Evolutionary conservation across 2,329 filamentous ascomycete genomes (phyloP).

Genomic region (Aspergillus chevalieri): DNA sequence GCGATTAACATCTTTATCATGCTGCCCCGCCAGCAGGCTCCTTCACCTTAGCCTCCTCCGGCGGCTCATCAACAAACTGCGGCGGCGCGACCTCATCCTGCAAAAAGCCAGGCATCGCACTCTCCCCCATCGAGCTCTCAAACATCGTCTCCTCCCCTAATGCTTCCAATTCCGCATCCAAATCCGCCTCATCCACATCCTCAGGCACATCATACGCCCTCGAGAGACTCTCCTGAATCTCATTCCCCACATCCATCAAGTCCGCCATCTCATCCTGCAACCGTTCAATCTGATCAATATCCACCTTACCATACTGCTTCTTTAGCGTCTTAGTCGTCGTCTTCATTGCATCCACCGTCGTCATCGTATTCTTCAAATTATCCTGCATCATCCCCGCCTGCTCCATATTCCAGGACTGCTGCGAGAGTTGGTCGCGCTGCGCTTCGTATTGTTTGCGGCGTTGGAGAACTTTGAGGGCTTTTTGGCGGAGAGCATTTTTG

Average conservation of each 20-base stretch:
- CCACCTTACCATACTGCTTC: slow-evolving; percentile 93
- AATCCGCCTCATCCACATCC: slow-evolving; percentile 91
- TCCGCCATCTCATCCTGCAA: slow-evolving; percentile 99
- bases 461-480: slow-evolving; percentile 89
- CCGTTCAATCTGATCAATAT: slow-evolving; percentile 94
- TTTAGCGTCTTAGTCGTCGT: slow-evolving; percentile 87
- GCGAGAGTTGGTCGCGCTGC: slow-evolving; percentile 87
- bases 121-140: slow-evolving; percentile 59
- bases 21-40: slow-evolving; percentile 57
- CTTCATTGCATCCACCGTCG: slow-evolving; percentile 95
- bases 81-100: slow-evolving; percentile 76
- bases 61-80: slow-evolving; percentile 89
- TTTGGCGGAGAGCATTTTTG: slow-evolving; percentile 86
- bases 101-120: slow-evolving; percentile 73
- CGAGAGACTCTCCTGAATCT: slow-evolving; percentile 92
- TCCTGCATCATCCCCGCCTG: slow-evolving; percentile 98
- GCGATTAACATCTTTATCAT: slow-evolving; percentile 7
- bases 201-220: slow-evolving; percentile 92
- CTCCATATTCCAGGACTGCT: slow-evolving; percentile 98
- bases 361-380: slow-evolving; percentile 97
- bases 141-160: slow-evolving; percentile 90
- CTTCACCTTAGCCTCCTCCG: slow-evolving; percentile 70
- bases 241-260: slow-evolving; percentile 92
- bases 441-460: slow-evolving; percentile 90
- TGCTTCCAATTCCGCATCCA: slow-evolving; percentile 94